These are phyloP conservation scores for Mucor piriformis DNA, from an alignment of 371 early-diverging fungal species.

Conservation along the genomic window DNA sequence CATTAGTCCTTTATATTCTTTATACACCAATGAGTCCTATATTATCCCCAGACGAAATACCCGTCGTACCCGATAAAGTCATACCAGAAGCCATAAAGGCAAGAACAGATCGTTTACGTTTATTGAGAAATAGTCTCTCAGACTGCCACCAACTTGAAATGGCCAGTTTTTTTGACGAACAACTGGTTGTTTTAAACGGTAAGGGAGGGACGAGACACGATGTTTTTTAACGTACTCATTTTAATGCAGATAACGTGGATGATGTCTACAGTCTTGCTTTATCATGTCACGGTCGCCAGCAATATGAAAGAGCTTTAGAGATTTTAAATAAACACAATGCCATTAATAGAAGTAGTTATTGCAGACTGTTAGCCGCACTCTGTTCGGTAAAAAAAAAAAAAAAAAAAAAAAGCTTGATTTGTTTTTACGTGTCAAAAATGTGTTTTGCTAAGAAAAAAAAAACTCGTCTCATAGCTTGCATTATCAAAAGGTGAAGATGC, in stretches of 20 bases:
- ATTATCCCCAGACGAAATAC: too few species aligned
- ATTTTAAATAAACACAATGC: conserved; percentile 55
- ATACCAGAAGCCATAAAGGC: too few species aligned
- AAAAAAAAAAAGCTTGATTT: conserved; percentile 14
- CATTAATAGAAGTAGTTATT: conserved; percentile 56
- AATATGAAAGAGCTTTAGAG: conserved; percentile 63
- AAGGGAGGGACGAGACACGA: conserved; percentile 3
- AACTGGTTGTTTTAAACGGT: conserved; percentile 59
- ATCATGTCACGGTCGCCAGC: conserved; percentile 59
- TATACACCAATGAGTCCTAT: too few species aligned
- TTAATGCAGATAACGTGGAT: conserved; percentile 49
- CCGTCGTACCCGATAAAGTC: too few species aligned
- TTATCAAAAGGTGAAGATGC: neutral
- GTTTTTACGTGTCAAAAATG: neutral
- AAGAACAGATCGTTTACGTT: conserved; percentile 43
- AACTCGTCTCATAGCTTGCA: neutral
- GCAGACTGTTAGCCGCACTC: conserved; percentile 64
- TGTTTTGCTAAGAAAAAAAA: too few species aligned
- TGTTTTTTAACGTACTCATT: neutral
- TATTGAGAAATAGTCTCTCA: conserved; percentile 57
- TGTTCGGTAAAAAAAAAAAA: conserved; percentile 70
- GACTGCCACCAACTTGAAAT: conserved; percentile 54
- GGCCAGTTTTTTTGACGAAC: conserved; percentile 67
- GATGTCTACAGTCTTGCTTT: conserved; percentile 66
- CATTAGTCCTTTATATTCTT: too few species aligned